Evolutionary conservation across 768 basidiomycete genomes (phyloP), one percentile per base, ranked within the genome.

Genomic region (Amylocystis lapponica): DNA sequence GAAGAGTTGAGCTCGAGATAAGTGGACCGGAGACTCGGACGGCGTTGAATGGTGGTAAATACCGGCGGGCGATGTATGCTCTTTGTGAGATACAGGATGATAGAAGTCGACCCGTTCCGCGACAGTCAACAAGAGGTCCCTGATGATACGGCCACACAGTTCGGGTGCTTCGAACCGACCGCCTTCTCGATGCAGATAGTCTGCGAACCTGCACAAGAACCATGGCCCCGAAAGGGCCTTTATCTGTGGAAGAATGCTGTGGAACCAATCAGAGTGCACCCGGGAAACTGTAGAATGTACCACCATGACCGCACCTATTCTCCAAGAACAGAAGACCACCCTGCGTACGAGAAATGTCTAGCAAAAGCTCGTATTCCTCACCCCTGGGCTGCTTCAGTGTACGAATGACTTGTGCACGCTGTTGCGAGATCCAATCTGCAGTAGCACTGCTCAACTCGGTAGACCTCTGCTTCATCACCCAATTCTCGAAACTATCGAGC

Each of bases 181-280:
- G n/a, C n/a, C n/a, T n/a, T n/a, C 13, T 27, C 31, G 4, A 30
- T 37, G 30, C 19, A 47, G 21, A 32, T 21, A 20, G 3, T 16
- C 20, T 6, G 27, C 46, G n/a, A 36, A 36, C 14, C 36, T 22
- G 1, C 41, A 9, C 27, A 47, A 22, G 19, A 34, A 27, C 3
- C 11, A 6, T 4, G 25, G 21, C 26, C 33, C 35, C 10, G 39
- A 27, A 7, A 23, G 21, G 2, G 19, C 3, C 27, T 37, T 41
- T 26, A 41, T 41, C 21, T 36, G 34, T 16, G 46, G 46, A 3
- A 41, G 33, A 16, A 47, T 16, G 12, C 46, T 47, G 17, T 12
- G 6, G 14, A 10, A 5, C n/a, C 3, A n/a, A n/a, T n/a, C n/a
- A n/a, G n/a, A n/a, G n/a, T n/a, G n/a, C n/a, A n/a, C n/a, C n/a